Evolutionary conservation across 78 protist genomes (phyloP), one percentile per base, ranked within the genome.

Genomic region (Andalucia godoyi): DNA sequence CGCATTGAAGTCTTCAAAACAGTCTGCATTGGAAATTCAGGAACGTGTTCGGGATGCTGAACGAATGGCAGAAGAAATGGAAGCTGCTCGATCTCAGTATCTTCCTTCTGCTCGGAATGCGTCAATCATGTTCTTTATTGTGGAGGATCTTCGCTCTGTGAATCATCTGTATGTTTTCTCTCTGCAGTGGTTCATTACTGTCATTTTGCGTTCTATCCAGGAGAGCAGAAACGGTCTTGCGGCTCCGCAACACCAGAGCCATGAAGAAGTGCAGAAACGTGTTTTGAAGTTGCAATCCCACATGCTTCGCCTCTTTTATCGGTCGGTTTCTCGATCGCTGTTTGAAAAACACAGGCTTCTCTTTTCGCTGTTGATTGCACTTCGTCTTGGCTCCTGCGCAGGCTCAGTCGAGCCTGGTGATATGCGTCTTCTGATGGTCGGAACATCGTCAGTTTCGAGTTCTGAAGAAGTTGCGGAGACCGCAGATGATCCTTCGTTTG

Each of bases 131-230:
- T 89, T 77, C 82, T 89, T 89, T 68, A 29, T 45, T 55, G 41
- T 76, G 39, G 37, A 84, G 12, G 69, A 46, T n/a, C 72, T 83
- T n/a, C 40, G 83, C 7, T 34, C 17, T 50, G 52, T 79, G 27
- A 81, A 81, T 55, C 50, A 65, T 10, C 78, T 79, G 86, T 81
- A 87, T 58, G 81, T 76, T 57, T 73, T 32, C 47, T 70, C 80
- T 6, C 63, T 85, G 51, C 64, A 69, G 51, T 77, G 76, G 74
- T 85, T 80, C 50, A 2, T 74, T 17, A 6, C 10, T 13, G 71
- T 77, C 33, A 70, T 68, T 17, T 41, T 34, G 21, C 39, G 32
- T 23, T 17, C 74, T 0, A 61, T 84, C 23, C 58, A 46, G 9
- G 60, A 54, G 10, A n/a, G n/a, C n/a, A n/a, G n/a, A n/a, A n/a